Base-by-base conservation (phyloP, 441 rosid species). In the Populus trichocarpa region DNA sequence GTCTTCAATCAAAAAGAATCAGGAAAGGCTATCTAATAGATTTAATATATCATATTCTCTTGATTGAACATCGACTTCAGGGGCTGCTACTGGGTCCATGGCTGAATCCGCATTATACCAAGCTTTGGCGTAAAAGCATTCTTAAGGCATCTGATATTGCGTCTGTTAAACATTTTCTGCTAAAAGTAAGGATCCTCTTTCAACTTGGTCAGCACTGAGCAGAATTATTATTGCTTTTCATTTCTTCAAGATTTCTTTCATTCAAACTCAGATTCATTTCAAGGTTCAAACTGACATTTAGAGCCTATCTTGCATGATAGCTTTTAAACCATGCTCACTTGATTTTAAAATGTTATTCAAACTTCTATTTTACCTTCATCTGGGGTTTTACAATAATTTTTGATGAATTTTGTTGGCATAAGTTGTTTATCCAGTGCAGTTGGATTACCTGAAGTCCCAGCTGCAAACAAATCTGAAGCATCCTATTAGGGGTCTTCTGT, bases 71-170 rank as follows among this genome's bases (percentile, higher is more conserved):
- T 71, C 92, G 94, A 70, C 78, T 96, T 88, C 91, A 63, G 79
- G 99, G 99, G 78, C 96, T 96, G 78, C 80, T 96, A 65, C 80
- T 82, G 50, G 99, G 99, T 86, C 98, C 99, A 78, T 96, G 98
- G 99, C 77, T 90, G 84, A 89, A 88, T 87, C 90, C 90, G 61
- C 89, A 88, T 32, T 84, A 91, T 84, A 82, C 87, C 78, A 84
- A 79, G 77, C 81, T 84, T 46, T 96, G 97, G 97, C 94, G 84
- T 75, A 86, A 85, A 84, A 86, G 81, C 80, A 80, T 88, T 78
- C 83, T 87, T n/a, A 85, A 84, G 80, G 88, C 93, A 77, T 82
- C 93, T 74, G 88, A 85, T 78, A 50, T 94, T 80, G 80, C 77
- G 59, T 83, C 91, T 74, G 81, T 85, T 83, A 93, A 91, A 84